These are phyloP conservation scores for Glarea lozoyensis DNA, from an alignment of 495 filamentous ascomycete species.

Conservation along the genomic window DNA sequence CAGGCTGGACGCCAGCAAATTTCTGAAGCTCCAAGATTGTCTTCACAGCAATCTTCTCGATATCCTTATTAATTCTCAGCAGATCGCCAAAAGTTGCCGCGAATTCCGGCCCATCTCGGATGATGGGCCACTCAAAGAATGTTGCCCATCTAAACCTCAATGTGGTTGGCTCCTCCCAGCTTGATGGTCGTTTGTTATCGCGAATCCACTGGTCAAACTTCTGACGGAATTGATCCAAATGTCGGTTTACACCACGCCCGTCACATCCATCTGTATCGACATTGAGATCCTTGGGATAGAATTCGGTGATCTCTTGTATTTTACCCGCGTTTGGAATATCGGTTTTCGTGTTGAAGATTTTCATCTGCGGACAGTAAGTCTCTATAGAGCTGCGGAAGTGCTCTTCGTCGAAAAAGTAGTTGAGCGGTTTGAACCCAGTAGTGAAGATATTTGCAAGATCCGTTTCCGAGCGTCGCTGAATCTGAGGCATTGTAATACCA, in stretches of 20 bases:
- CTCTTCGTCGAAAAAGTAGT: conserved; percentile 19
- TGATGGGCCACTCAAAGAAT: conserved; percentile 21
- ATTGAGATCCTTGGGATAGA: conserved; percentile 34
- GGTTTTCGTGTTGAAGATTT: conserved; percentile 25
- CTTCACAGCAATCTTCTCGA: conserved; percentile 8
- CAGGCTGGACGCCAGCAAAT: conserved; percentile 9
- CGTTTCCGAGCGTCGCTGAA: conserved; percentile 9
- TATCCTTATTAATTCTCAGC: conserved; percentile 23
- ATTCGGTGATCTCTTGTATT: conserved; percentile 22
- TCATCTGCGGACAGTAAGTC: conserved; percentile 26
- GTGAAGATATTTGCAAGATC: conserved; percentile 16
- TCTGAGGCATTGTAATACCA: conserved; percentile 15
- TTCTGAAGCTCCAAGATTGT: conserved; percentile 9
- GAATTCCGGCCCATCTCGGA: conserved; percentile 19
- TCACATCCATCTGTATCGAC: conserved; percentile 31
- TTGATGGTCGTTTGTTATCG: conserved; percentile 1
- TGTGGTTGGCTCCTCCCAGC: conserved; percentile 3
- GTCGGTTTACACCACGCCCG: conserved; percentile 31
- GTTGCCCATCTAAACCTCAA: conserved; percentile 31
- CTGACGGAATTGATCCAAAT: conserved; percentile 32
- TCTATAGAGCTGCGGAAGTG: conserved; percentile 11
- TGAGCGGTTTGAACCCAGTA: conserved; percentile 6
- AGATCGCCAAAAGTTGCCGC: conserved; percentile 19
- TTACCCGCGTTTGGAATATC: conserved; percentile 30
- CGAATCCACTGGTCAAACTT: conserved; percentile 16